Evolutionary conservation across 192 early-diverging fungal genomes (phyloP), one percentile per base, ranked within the genome.

Genomic region (Mortierella hygrophila): DNA sequence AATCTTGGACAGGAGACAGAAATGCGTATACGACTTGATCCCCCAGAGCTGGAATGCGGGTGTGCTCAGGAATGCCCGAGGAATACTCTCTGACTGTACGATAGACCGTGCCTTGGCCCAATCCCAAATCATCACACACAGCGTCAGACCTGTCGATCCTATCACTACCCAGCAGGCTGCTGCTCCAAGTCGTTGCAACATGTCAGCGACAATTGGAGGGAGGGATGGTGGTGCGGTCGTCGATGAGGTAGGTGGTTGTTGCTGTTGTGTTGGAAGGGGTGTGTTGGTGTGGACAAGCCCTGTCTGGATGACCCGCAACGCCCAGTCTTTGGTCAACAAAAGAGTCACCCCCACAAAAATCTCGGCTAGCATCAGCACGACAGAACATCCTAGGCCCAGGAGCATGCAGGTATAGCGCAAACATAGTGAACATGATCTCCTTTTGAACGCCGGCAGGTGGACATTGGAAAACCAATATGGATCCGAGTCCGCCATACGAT

Each of bases 21-120:
- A 86, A 44, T 86, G 84, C 1, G 79, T n/a, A 18, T 86, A 86
- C 0, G 84, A 86, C 72, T 70, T 86, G n/a, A 86, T 42, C 7
- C 75, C 70, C 84, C 84, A 86, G 6, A 86, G 54, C 20, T 29
- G 65, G 41, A 86, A 86, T 4, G 84, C 84, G 4, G 78, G 60
- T 18, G 57, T 74, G 72, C 52, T 68, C 26, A 86, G 6, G 63
- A 86, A 86, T 13, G 84, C 84, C 20, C 49, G 57, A 20, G 71
- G 65, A 29, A 86, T 86, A 55, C 75, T 81, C 26, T 86, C 79
- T n/a, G 84, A 86, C 29, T 63, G 41, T 3, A 81, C 79, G 52
- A 86, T 81, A 5, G 71, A 70, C 23, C 72, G 46, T 26, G 84
- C 84, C 49, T 69, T 60, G 40, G 73, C 60, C 84, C 79, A 86